Evolutionary conservation across 495 filamentous ascomycete species (phyloP), one percentile per base, ranked within the genome.

Genomic region (Eremomyces bilateralis): DNA sequence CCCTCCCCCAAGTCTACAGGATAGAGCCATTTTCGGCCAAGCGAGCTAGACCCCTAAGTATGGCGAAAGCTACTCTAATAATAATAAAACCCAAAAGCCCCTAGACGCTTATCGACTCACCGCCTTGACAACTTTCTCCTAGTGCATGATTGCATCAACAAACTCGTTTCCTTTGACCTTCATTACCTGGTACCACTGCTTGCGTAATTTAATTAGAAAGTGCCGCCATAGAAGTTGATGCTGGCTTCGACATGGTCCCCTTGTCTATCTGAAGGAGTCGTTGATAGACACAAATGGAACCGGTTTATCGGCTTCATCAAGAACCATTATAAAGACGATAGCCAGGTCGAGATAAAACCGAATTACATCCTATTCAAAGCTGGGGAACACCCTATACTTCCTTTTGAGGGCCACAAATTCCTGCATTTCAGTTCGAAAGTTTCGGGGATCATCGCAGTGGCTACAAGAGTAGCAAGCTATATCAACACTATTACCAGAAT

Each of bases 401-500:
- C 48, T 20, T 53, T 53, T 32, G 41, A 48, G 31, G 42, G 45
- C 40, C 48, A 53, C 34, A 51, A 53, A 31, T 51, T 53, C 33
- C 36, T 53, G 29, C 48, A 43, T 28, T 53, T 53, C 35, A 51
- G 48, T 35, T 49, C 45, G 15, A 51, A 51, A 37, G 38, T 47
- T 35, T 48, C 43, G 33, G 45, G 43, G 35, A 35, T 13, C n/a
- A 42, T 5, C 11, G 36, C 21, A 35, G 12, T 3, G 31, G 15
- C 18, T 13, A 25, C 34, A 27, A 20, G 29, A 41, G 40, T 24
- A 5, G 31, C 34, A 24, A 12, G 24, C 2, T 43, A 43, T 32
- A 34, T 43, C 31, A 15, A 31, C 4, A 31, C 21, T 4, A 36
- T 43, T 18, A 35, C 22, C 10, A 6, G 22, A 3, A 15, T 43